phyloP scores from a whole-genome alignment of 2,329 filamentous ascomycete species.

The Trichoderma gracile region DNA sequence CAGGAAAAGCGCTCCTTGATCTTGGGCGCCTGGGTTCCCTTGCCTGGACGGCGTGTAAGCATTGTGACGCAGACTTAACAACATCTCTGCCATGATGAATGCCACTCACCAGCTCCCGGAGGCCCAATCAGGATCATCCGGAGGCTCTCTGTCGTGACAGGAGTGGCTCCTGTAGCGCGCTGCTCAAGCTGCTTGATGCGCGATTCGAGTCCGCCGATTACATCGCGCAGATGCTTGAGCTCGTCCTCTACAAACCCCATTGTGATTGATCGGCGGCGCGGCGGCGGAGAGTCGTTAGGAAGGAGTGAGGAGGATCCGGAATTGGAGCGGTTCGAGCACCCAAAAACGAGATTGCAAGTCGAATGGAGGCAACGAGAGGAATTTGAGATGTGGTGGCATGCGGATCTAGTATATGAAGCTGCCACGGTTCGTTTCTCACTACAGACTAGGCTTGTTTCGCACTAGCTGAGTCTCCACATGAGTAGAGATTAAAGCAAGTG shows the following conservation, averaged over 20 bases:
- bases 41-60: constrained; percentile 62
- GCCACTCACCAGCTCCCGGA: constrained; percentile 82
- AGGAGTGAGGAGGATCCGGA: constrained; percentile 2
- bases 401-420: not conserved
- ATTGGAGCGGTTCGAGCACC: not conserved
- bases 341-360: not conserved
- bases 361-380: constrained; percentile 7
- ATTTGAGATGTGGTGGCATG: not conserved
- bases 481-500: not conserved
- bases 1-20: constrained; percentile 98
- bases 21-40: constrained; percentile 96
- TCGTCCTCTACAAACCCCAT: constrained; percentile 91
- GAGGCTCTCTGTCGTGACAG: constrained; percentile 61
- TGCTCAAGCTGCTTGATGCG: constrained; percentile 84
- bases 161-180: constrained; percentile 60
- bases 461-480: not conserved
- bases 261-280: constrained; percentile 29
- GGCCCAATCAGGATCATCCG: constrained; percentile 98
- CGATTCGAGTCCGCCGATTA: constrained; percentile 79
- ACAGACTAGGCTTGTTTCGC: not conserved
- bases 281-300: not conserved
- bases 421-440: not conserved
- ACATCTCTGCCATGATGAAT: not conserved
- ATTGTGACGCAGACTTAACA: not conserved
- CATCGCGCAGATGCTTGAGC: constrained; percentile 80